These are phyloP conservation scores for Trametes cinnabarina DNA, from an alignment of 768 basidiomycete species.

Conservation along the genomic window DNA sequence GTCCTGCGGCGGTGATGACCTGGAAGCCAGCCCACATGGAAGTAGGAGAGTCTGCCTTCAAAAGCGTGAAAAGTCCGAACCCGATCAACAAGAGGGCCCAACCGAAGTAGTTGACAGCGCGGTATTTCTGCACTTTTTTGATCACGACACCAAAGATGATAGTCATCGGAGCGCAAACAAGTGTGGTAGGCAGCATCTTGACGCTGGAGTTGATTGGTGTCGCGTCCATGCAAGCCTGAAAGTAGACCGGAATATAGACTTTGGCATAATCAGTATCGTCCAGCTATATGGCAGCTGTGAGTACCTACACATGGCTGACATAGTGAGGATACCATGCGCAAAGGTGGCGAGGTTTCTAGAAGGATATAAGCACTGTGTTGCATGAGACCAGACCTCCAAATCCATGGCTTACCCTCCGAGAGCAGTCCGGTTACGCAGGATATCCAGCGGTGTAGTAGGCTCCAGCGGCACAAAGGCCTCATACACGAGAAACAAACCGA, in stretches of 20 bases:
- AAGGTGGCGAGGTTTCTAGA: conserved; percentile 6
- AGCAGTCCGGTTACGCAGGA: not conserved
- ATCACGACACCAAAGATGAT: conserved; percentile 39
- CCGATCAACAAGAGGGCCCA: conserved; percentile 39
- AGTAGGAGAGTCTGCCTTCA: conserved; percentile 22
- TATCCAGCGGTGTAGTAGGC: conserved; percentile 25
- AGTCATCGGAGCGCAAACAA: conserved; percentile 36
- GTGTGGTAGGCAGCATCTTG: conserved; percentile 31
- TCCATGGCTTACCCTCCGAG: conserved; percentile 5
- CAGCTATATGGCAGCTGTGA: no score
- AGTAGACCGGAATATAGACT: conserved; percentile 43
- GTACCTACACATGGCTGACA: conserved; percentile 3
- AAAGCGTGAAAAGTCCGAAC: conserved; percentile 34
- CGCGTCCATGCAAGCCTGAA: conserved; percentile 40
- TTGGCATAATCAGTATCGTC: no score
- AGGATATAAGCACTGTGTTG: not conserved
- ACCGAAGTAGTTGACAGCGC: conserved; percentile 33
- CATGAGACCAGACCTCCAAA: not conserved
- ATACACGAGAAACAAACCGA: conserved; percentile 26
- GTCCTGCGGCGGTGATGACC: conserved; percentile 28
- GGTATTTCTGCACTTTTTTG: conserved; percentile 36
- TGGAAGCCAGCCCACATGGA: conserved; percentile 21
- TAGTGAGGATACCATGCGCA: conserved; percentile 5
- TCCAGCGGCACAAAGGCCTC: conserved; percentile 4
- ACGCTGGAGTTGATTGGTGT: conserved; percentile 37